phyloP scores from a whole-genome alignment of 805 yeast species.

The Candida orba region DNA sequence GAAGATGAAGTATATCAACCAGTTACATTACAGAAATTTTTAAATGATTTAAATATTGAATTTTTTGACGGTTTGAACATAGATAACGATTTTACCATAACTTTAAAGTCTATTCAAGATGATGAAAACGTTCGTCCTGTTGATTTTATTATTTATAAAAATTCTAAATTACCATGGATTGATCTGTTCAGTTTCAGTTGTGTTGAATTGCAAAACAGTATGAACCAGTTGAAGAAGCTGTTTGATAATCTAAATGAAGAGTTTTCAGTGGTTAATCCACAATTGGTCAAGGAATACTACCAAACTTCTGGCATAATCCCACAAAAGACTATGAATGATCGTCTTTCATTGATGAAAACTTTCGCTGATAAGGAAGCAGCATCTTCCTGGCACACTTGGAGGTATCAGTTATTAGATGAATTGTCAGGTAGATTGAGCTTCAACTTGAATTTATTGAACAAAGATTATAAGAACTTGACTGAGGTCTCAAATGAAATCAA shows the following conservation, averaged over 20 bases:
- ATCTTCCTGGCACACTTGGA: slow-evolving; percentile 22
- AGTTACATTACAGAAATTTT: slow-evolving; percentile 18
- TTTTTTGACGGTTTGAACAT: slow-evolving; percentile 23
- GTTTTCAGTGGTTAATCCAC: slow-evolving; percentile 22
- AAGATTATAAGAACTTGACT: slow-evolving; percentile 7
- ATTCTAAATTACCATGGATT: slow-evolving; percentile 21
- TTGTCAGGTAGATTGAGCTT: slow-evolving; percentile 13
- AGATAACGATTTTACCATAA: slow-evolving; percentile 18
- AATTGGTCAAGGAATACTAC: slow-evolving; percentile 21
- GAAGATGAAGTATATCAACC: slow-evolving; percentile 17
- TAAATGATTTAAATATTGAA: slow-evolving; percentile 20
- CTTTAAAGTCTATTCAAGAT: slow-evolving; percentile 8
- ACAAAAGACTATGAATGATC: slow-evolving; percentile 21
- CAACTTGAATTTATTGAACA: slow-evolving; percentile 7
- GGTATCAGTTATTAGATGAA: slow-evolving; percentile 20
- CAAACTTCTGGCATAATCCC: slow-evolving; percentile 12
- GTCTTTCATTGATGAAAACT: slow-evolving; percentile 20
- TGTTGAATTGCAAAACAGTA: slow-evolving; percentile 21
- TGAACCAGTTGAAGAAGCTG: slow-evolving; percentile 17
- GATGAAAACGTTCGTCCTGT: slow-evolving; percentile 1
- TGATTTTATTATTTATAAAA: slow-evolving; percentile 19
- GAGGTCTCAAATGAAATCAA: slow-evolving; percentile 2
- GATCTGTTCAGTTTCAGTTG: slow-evolving; percentile 24
- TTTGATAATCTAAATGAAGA: slow-evolving; percentile 21
- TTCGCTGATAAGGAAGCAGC: slow-evolving; percentile 22